A percentile compares a stretch with the other conserved stretches of the same genome.
These are phyloP conservation scores for Leonotis leonurus DNA, from an alignment of 257 asterid genomes.

Conservation along the genomic window DNA sequence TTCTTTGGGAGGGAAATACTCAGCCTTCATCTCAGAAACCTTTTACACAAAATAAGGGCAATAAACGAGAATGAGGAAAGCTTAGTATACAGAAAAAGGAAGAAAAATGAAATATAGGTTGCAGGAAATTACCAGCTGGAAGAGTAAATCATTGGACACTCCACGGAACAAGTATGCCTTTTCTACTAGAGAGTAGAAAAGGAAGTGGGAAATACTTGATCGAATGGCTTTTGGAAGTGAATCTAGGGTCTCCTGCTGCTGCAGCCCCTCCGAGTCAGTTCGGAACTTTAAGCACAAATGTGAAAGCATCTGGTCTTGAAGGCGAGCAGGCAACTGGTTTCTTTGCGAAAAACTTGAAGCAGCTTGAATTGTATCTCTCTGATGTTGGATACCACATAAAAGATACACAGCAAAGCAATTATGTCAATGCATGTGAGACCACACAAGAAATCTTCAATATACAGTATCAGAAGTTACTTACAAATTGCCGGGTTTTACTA, in stretches of 20 bases:
- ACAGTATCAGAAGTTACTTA: slow-evolving; percentile 30
- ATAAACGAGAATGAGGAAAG: not conserved
- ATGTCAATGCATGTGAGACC: not conserved
- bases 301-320: slow-evolving; percentile 60
- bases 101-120: not conserved
- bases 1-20: slow-evolving; percentile 59
- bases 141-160: slow-evolving; percentile 51
- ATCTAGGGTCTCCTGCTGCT: slow-evolving; percentile 58
- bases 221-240: slow-evolving; percentile 61
- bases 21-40: slow-evolving; percentile 70
- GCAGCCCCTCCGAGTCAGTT: slow-evolving; percentile 56
- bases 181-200: slow-evolving; percentile 51
- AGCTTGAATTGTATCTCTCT: slow-evolving; percentile 68
- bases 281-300: slow-evolving; percentile 56
- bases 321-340: slow-evolving; percentile 47
- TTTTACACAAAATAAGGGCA: not conserved
- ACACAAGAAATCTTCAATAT: not conserved
- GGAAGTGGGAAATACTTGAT: slow-evolving; percentile 53
- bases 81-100: not conserved
- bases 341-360: slow-evolving; percentile 57
- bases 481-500: slow-evolving; percentile 78
- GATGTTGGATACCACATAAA: not conserved
- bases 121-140: slow-evolving; percentile 41
- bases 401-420: not conserved
- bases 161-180: slow-evolving; percentile 57